phyloP scores from a whole-genome alignment of 2,329 filamentous ascomycete genomes.

The Grosmannia penicillata region DNA sequence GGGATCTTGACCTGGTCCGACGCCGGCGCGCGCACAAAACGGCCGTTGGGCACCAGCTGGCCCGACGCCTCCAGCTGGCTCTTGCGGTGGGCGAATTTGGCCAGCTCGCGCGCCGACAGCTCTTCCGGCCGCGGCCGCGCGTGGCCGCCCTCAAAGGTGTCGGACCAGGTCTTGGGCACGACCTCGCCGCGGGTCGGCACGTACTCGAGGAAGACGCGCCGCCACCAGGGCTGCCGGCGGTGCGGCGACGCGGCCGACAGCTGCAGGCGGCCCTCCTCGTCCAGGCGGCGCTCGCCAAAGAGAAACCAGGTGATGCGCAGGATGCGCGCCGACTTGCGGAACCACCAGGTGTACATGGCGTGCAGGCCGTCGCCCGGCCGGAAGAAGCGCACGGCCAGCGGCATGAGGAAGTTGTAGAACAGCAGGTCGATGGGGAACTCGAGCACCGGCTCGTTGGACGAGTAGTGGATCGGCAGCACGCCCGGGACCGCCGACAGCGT shows the following conservation, averaged over 20 bases:
- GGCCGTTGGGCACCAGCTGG: constrained; percentile 54
- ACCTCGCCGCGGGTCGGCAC: constrained; percentile 25
- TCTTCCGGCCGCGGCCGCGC: constrained; percentile 21
- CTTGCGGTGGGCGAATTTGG: constrained; percentile 29
- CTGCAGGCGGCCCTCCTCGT: constrained; percentile 63
- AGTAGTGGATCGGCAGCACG: constrained; percentile 85
- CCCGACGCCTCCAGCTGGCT: constrained; percentile 28
- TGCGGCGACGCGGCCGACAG: constrained; percentile 22
- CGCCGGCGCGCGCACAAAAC: constrained; percentile 81
- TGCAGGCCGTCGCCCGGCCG: constrained; percentile 76
- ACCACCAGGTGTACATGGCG: constrained; percentile 90
- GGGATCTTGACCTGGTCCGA: constrained; percentile 92
- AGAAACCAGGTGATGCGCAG: constrained; percentile 84
- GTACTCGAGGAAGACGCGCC: constrained; percentile 28
- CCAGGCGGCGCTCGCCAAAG: constrained; percentile 65
- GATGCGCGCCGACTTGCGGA: constrained; percentile 65
- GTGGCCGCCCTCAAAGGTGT: constrained; percentile 34
- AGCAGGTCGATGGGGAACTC: constrained; percentile 91
- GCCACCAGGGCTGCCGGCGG: constrained; percentile 22
- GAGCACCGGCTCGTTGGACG: constrained; percentile 77
- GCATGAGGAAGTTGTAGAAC: constrained; percentile 95
- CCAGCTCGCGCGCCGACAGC: constrained; percentile 21
- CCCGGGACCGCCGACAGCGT: constrained; percentile 52
- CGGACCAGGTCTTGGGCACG: constrained; percentile 40
- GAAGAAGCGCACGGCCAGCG: constrained; percentile 68